Conservation (phyloP, 129 eudicot species). For the Gnaphalium uliginosum region DNA sequence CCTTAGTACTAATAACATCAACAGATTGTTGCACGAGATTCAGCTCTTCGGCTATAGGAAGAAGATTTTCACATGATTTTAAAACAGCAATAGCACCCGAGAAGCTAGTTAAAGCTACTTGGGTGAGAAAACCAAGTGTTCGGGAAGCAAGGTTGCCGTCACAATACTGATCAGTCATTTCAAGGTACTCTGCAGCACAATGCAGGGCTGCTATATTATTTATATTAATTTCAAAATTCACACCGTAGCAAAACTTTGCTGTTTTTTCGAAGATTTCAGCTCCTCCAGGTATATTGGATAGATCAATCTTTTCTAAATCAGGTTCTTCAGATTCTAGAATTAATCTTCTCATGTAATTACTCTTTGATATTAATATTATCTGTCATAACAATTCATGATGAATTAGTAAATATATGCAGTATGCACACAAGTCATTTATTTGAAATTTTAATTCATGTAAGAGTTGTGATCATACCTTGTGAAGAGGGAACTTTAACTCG, state of each 20-base stretch:
- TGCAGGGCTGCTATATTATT: slow-evolving; percentile 81
- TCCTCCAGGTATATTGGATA: slow-evolving; percentile 80
- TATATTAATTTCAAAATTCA: slow-evolving; percentile 68
- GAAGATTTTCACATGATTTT: slow-evolving; percentile 70
- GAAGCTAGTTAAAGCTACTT: slow-evolving; percentile 65
- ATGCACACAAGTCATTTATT: not conserved
- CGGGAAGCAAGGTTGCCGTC: slow-evolving; percentile 65
- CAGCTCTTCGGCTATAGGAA: slow-evolving; percentile 65
- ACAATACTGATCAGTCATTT: slow-evolving; percentile 74
- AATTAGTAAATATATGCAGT: not conserved
- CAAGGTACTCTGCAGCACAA: slow-evolving; percentile 81
- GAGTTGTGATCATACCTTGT: slow-evolving; percentile 56
- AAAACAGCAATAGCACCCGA: slow-evolving; percentile 71
- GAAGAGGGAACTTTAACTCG: slow-evolving; percentile 65
- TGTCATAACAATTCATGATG: slow-evolving; percentile 31
- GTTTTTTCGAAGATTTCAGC: slow-evolving; percentile 67
- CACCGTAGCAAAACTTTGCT: slow-evolving; percentile 84
- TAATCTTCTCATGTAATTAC: slow-evolving; percentile 64
- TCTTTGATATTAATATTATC: slow-evolving; percentile 88
- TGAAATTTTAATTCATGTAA: not conserved
- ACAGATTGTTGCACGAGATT: slow-evolving; percentile 62
- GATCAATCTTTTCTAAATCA: slow-evolving; percentile 50
- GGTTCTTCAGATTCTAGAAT: slow-evolving; percentile 62
- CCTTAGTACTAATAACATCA: slow-evolving; percentile 59
- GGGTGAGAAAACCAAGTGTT: slow-evolving; percentile 64